phyloP scores from a whole-genome alignment of 345 rosid genomes.

The Camelina hispida region DNA sequence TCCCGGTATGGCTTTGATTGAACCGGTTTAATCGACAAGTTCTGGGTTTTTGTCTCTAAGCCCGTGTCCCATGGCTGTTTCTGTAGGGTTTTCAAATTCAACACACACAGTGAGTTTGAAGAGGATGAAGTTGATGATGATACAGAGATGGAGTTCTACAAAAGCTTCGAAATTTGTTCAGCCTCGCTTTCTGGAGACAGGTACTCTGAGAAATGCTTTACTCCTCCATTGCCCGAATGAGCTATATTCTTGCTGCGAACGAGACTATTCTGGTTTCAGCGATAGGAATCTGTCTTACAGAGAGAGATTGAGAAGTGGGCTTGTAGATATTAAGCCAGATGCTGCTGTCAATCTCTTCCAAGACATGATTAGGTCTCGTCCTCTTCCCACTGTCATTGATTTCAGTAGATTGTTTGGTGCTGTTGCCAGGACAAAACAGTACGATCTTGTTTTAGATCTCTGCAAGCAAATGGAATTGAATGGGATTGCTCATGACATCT shows the following conservation, averaged over 20 bases:
- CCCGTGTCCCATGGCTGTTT: not conserved
- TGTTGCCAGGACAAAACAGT: not conserved
- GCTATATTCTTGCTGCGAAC: not conserved
- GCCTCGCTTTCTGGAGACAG: not conserved
- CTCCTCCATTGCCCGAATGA: not conserved
- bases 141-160: not conserved
- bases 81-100: not conserved
- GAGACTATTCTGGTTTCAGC: not conserved
- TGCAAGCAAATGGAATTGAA: not conserved
- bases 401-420: conserved; percentile 5
- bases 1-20: not conserved
- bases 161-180: conserved; percentile 6
- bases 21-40: not conserved
- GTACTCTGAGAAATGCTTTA: not conserved
- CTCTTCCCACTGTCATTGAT: no score
- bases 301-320: not conserved
- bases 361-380: not conserved
- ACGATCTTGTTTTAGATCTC: not conserved
- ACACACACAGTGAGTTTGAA: not conserved
- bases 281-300: not conserved
- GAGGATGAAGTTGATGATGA: not conserved
- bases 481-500: not conserved
- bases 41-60: not conserved
- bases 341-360: not conserved
- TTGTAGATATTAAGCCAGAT: not conserved